These are phyloP conservation scores for Lonicera japonica DNA, from an alignment of 129 eudicot genomes.

Conservation along the genomic window DNA sequence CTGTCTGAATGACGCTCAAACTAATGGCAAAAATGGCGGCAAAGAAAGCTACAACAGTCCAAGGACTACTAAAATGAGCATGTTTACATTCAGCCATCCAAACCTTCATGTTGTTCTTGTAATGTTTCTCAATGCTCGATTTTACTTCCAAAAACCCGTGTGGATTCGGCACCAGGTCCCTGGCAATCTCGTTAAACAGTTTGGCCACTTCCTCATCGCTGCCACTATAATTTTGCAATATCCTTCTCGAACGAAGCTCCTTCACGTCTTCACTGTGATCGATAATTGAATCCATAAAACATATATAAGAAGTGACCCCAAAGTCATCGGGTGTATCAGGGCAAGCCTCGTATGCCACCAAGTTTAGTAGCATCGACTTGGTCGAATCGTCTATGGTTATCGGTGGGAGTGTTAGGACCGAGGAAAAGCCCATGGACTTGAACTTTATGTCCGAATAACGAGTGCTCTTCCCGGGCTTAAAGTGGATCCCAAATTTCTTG, in stretches of 20 bases:
- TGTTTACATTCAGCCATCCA: constrained; percentile 24
- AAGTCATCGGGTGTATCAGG: constrained; percentile 3
- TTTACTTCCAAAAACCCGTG: not conserved
- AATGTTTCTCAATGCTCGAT: constrained; percentile 5
- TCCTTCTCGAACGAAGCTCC: constrained; percentile 4
- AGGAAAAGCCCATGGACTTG: not conserved
- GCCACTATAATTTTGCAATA: not conserved
- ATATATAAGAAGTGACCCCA: not conserved
- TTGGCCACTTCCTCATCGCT: constrained; percentile 16
- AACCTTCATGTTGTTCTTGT: not conserved
- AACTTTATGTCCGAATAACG: constrained; percentile 6
- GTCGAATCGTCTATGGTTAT: not conserved
- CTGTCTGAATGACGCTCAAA: constrained; percentile 11
- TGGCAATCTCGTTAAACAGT: constrained; percentile 12
- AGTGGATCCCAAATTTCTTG: constrained; percentile 8
- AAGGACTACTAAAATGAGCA: constrained; percentile 13
- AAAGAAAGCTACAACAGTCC: constrained; percentile 4
- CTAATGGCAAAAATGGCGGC: constrained; percentile 4
- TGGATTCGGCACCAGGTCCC: not conserved
- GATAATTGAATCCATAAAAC: constrained; percentile 17
- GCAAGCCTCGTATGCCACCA: constrained; percentile 19
- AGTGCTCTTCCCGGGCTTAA: not conserved
- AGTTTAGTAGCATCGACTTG: constrained; percentile 2
- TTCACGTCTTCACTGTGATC: constrained; percentile 16
- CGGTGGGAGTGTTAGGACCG: constrained; percentile 1